A percentile compares a stretch with the other conserved stretches of the same genome.
These are phyloP conservation scores for Citrus australasica DNA, from an alignment of 345 rosid genomes.

Conservation along the genomic window DNA sequence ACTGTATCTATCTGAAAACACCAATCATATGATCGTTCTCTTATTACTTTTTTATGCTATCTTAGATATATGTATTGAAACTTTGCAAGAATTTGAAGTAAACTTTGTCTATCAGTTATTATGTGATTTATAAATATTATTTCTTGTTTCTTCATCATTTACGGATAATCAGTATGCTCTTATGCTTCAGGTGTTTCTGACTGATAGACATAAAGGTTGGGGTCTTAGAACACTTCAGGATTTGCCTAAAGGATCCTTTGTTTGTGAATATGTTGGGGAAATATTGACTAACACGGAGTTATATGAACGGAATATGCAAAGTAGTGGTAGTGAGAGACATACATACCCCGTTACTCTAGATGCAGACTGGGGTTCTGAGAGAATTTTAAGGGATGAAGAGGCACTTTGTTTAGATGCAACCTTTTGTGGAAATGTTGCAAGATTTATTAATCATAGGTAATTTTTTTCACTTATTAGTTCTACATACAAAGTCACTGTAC, in stretches of 20 bases:
- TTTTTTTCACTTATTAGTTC: constrained; percentile 6
- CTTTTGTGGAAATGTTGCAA: constrained; percentile 70
- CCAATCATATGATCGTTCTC: not conserved
- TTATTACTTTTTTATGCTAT: not conserved
- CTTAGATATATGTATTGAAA: not conserved
- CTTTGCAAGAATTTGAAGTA: not conserved
- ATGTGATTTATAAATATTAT: not conserved
- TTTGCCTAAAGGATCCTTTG: constrained; percentile 86
- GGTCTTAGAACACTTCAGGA: constrained; percentile 75
- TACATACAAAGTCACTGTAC: not conserved
- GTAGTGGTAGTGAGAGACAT: constrained; percentile 32
- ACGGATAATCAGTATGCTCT: constrained; percentile 7
- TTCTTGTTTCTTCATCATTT: not conserved
- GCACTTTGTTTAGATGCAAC: constrained; percentile 89
- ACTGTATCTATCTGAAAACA: not conserved
- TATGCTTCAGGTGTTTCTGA: constrained; percentile 65
- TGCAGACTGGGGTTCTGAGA: constrained; percentile 77
- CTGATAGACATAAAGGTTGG: constrained; percentile 78
- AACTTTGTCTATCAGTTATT: not conserved
- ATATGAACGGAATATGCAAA: constrained; percentile 46
- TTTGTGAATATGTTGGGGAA: constrained; percentile 88
- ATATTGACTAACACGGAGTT: constrained; percentile 71
- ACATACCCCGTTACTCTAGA: constrained; percentile 70
- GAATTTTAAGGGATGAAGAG: constrained; percentile 61
- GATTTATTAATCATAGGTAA: constrained; percentile 94